Conservation (phyloP, 345 rosid species). For the Physaria fendleri region DNA sequence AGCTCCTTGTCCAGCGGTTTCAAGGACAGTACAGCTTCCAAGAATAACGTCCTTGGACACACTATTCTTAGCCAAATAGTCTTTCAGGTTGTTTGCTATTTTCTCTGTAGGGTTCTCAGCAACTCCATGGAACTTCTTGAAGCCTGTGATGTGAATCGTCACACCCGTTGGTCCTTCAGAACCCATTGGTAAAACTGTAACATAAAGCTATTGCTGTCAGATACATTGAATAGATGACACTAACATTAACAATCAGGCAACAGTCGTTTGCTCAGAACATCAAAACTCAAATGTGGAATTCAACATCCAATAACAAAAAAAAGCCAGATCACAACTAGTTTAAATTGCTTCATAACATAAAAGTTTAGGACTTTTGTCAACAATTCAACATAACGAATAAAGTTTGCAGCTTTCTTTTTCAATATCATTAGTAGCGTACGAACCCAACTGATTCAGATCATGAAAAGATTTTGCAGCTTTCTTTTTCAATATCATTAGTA, state of each 20-base stretch:
- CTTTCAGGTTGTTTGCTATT: conserved; percentile 58
- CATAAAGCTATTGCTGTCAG: not conserved
- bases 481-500: too few species aligned
- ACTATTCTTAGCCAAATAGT: conserved; percentile 61
- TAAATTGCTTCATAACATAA: too few species aligned
- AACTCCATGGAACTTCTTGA: conserved; percentile 98
- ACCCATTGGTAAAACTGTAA: conserved; percentile 55
- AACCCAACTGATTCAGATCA: too few species aligned
- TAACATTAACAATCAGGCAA: too few species aligned
- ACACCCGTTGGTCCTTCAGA: conserved; percentile 85
- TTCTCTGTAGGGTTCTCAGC: conserved; percentile 92
- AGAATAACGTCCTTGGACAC: conserved; percentile 63
- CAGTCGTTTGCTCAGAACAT: too few species aligned
- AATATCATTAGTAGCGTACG: too few species aligned
- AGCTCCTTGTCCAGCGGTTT: conserved; percentile 90
- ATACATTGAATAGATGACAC: not conserved
- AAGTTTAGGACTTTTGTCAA: not conserved
- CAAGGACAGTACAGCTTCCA: conserved; percentile 76
- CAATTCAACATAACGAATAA: too few species aligned
- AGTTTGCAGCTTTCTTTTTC: conserved; percentile 3
- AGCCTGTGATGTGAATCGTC: conserved; percentile 84
- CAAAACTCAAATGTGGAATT: too few species aligned
- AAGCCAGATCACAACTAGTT: not conserved
- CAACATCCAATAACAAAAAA: not conserved
- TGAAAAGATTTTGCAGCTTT: too few species aligned